Evolutionary conservation across 2,329 filamentous ascomycete genomes (phyloP).

Genomic region (Fusarium continuum): DNA sequence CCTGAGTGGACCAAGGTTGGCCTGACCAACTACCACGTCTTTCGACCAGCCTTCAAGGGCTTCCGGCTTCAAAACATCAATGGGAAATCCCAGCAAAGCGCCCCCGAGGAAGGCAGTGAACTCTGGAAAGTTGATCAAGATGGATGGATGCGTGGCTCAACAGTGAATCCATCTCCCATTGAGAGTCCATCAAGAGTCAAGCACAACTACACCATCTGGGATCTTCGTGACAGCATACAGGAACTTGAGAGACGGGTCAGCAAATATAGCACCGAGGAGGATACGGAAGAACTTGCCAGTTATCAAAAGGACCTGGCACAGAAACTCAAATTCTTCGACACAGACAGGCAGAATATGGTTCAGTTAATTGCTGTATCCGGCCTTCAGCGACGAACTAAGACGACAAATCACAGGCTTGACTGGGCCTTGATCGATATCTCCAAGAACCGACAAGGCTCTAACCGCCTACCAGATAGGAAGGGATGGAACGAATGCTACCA

Average conservation of each 20-base stretch:
- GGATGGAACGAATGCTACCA: background rate
- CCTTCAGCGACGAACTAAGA: background rate
- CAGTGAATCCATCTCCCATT: background rate
- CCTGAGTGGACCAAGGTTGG: background rate
- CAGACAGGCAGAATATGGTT: background rate
- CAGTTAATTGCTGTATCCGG: background rate
- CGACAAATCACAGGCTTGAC: background rate
- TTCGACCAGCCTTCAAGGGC: background rate
- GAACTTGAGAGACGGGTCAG: background rate
- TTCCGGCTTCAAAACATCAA: background rate
- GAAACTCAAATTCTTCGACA: background rate
- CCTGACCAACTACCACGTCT: slow-evolving; percentile 1
- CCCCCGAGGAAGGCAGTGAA: background rate
- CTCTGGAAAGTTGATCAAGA: background rate
- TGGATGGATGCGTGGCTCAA: background rate
- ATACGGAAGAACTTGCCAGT: background rate
- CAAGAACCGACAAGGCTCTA: background rate
- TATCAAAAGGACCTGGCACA: background rate
- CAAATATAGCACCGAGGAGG: background rate
- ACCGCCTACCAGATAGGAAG: background rate
- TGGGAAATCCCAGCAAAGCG: background rate
- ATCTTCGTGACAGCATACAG: background rate
- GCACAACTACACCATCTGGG: background rate
- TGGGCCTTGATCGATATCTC: background rate
- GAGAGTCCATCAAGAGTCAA: background rate